Evolutionary conservation across 352 stramenopile species (phyloP), one percentile per base, ranked within the genome.

Genomic region (Lagenidium giganteum): DNA sequence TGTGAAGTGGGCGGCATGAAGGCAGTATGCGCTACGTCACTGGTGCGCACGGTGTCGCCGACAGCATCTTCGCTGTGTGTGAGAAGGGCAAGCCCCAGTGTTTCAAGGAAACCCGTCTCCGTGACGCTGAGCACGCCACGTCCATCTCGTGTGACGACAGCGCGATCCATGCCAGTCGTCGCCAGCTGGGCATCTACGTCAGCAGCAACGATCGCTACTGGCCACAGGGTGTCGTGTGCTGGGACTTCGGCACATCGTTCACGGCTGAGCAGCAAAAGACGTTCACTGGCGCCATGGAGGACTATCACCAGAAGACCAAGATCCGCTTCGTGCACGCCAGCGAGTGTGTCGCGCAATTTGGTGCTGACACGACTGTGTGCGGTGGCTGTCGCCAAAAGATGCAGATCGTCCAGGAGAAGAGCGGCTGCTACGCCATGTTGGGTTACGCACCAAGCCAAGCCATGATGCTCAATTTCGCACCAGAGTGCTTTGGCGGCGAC

Each of bases 181-280:
- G 41, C 9, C 9, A 33, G 12, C 30, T 48, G 8, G 41, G 41
- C 5, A 12, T 48, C 12, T 48, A 30, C 28, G 29, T 48, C n/a
- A 20, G 22, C 6, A 28, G 8, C 17, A 14, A 9, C 9, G 18
- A 39, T 18, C 41, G 30, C 16, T n/a, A n/a, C 8, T 59, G 51
- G 51, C 51, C 51, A 3, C 17, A 54, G 18, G 30, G 42, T 12
- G 38, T 59, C 16, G 36, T 59, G 3, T 59, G 51, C 45, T 51
- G 39, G 25, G 24, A 29, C 4, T 47, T 30, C n/a, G 51, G 22
- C 8, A 17, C n/a, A 17, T 16, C 27, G n/a, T 59, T 59, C 47
- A 48, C 42, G 13, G 16, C 13, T 6, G n/a, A 40, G 23, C n/a
- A 34, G 9, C 21, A 32, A 13, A 24, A 28, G 9, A 16, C 47